Percentiles rank a stretch among this genome's conserved stretches.
phyloP scores from a whole-genome alignment of 2,329 filamentous ascomycete species.

The Botrytis medusae region DNA sequence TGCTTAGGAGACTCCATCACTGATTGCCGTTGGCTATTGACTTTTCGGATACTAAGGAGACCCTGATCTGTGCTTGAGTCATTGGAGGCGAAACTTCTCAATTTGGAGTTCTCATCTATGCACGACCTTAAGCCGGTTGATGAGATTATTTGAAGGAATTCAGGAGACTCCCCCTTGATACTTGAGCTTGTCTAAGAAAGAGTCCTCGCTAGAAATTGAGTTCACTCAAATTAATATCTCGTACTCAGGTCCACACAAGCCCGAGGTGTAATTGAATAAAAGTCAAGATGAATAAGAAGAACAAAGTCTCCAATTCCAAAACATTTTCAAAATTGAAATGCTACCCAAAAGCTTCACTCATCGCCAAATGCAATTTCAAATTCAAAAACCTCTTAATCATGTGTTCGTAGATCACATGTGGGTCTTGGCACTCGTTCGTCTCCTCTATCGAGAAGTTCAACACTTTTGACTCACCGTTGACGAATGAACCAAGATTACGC shows the following conservation, averaged over 20 bases:
- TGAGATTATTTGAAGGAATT: neutral
- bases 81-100: neutral
- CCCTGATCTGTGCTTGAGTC: neutral
- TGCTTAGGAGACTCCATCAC: neutral
- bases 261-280: neutral
- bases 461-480: neutral
- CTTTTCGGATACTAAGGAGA: neutral
- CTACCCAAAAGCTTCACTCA: neutral
- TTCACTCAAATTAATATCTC: neutral
- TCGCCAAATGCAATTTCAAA: neutral
- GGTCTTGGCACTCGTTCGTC: neutral
- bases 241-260: neutral
- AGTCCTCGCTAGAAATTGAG: neutral
- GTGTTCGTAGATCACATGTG: slow-evolving; percentile 2
- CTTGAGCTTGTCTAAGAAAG: neutral
- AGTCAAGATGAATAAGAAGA: neutral
- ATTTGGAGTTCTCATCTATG: neutral
- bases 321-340: neutral
- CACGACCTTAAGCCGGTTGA: neutral
- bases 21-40: neutral
- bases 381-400: neutral
- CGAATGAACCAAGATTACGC: neutral
- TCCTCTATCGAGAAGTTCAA: neutral
- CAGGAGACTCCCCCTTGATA: neutral
- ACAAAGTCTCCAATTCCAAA: neutral